Base-by-base conservation (phyloP, 1,139 yeast genomes). In the Protomyces macrosporus region DNA sequence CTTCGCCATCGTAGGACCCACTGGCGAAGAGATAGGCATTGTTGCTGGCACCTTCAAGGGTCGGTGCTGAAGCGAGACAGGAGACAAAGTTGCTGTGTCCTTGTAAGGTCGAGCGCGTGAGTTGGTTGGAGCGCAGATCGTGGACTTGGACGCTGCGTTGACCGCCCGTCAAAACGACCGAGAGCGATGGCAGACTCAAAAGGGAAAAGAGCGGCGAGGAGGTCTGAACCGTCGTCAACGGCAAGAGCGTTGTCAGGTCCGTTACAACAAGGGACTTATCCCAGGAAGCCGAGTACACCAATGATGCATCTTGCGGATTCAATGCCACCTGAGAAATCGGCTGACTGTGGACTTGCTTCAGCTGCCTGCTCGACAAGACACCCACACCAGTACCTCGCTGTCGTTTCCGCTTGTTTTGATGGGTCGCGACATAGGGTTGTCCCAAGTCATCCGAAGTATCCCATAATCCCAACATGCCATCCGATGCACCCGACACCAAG, bases 81-180 rank as follows among this genome's bases (percentile, higher is more conserved):
- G 87, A 95, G 45, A 93, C 98, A 73, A 93, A 90, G 76, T 91
- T 91, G 57, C 88, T 83, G 75, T 93, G 99, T 7, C 99, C 98
- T 54, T 85, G 80, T 65, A 93, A 80, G 73, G 91, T 52, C 95
- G 59, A 82, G 79, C 67, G 81, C 84, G 12, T 87, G 80, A 42
- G 86, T 81, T 69, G 73, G 98, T 82, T 63, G 98, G 98, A 75
- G 93, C 99, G 73, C 90, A 96, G 68, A 91, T 79, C 67, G 90
- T 87, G 70, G 93, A 90, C 75, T 91, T 98, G 76, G 98, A 88
- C 23, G 97, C 97, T 12, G 96, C 87, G 3, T 97, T 90, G 56
- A 9, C 62, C 62, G 30, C 99, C 99, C 64, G 95, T 84, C 6
- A 93, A 96, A 60, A 95, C 78, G 66, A 93, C 79, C 68, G 86